Evolutionary conservation across 176 grass and related monocot genomes (phyloP).

Genomic region (Oryza meyeriana): DNA sequence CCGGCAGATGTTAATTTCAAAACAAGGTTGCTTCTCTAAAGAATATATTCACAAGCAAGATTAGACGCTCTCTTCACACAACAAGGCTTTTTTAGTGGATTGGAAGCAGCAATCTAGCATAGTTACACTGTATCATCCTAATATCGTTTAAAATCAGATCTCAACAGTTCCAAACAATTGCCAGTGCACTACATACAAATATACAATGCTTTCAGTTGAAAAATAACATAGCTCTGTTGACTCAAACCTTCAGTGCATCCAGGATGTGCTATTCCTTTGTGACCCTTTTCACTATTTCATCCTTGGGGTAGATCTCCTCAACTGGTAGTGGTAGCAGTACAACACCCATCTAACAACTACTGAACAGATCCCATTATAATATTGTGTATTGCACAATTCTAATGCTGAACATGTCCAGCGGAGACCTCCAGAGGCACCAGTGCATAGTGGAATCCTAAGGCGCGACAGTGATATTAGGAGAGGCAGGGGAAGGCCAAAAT

Average conservation of each 20-base stretch:
- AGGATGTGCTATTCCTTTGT: background rate
- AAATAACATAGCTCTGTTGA: background rate
- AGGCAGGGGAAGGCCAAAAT: no score
- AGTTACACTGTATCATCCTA: background rate
- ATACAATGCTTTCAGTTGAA: background rate
- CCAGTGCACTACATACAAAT: background rate
- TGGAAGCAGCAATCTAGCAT: background rate
- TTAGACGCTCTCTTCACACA: background rate
- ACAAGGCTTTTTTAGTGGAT: background rate
- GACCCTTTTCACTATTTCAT: background rate
- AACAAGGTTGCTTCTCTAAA: slow-evolving; percentile 10
- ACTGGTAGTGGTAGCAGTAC: background rate
- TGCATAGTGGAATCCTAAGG: no score
- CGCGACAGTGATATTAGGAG: no score
- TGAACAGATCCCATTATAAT: background rate
- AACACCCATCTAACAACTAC: background rate
- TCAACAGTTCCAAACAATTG: background rate
- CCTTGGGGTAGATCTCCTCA: background rate
- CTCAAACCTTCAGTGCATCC: background rate
- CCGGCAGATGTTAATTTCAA: background rate
- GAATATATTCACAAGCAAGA: background rate
- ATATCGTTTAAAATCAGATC: background rate
- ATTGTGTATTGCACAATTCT: background rate
- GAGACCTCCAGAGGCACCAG: no score
- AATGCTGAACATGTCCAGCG: no score